These are phyloP conservation scores for Neoboletus subvelutipes DNA, from an alignment of 768 basidiomycete genomes.

Conservation along the genomic window DNA sequence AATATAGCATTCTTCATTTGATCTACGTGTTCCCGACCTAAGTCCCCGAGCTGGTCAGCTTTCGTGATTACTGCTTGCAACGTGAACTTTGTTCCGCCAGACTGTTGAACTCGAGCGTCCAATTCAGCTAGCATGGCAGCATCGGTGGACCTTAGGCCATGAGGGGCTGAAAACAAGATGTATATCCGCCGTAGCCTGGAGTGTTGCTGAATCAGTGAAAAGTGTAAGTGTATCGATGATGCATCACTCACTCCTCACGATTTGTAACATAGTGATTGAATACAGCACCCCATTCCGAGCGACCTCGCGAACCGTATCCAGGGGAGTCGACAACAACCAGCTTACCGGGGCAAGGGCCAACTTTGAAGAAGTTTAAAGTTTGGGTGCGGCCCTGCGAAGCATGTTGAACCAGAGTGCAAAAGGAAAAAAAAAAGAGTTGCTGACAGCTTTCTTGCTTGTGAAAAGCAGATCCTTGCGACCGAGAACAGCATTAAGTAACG, in stretches of 20 bases:
- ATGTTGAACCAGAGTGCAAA: not conserved
- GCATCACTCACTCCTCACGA: slow-evolving; percentile 55
- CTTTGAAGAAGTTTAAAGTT: slow-evolving; percentile 67
- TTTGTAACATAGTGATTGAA: slow-evolving; percentile 64
- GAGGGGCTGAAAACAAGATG: slow-evolving; percentile 67
- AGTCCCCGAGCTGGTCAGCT: slow-evolving; percentile 48
- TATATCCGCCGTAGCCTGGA: slow-evolving; percentile 67
- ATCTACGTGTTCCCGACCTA: slow-evolving; percentile 37
- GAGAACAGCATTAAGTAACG: slow-evolving; percentile 67
- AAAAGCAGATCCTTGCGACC: slow-evolving; percentile 54
- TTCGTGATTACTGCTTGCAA: slow-evolving; percentile 76
- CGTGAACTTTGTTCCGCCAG: slow-evolving; percentile 47
- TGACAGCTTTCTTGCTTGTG: slow-evolving; percentile 70
- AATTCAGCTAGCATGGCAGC: slow-evolving; percentile 60
- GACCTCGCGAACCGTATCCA: slow-evolving; percentile 74
- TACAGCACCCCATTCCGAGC: slow-evolving; percentile 70
- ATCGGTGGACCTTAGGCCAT: slow-evolving; percentile 58
- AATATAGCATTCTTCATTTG: slow-evolving; percentile 53
- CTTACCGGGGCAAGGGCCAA: slow-evolving; percentile 54
- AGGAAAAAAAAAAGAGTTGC: slow-evolving; percentile 22
- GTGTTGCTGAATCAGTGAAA: not conserved
- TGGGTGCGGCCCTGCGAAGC: slow-evolving; percentile 63
- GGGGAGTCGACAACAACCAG: slow-evolving; percentile 77
- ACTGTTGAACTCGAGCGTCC: slow-evolving; percentile 29
- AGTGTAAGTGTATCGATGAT: not conserved